phyloP scores from a whole-genome alignment of 2,329 filamentous ascomycete species.

The Zopfia rhizophila region DNA sequence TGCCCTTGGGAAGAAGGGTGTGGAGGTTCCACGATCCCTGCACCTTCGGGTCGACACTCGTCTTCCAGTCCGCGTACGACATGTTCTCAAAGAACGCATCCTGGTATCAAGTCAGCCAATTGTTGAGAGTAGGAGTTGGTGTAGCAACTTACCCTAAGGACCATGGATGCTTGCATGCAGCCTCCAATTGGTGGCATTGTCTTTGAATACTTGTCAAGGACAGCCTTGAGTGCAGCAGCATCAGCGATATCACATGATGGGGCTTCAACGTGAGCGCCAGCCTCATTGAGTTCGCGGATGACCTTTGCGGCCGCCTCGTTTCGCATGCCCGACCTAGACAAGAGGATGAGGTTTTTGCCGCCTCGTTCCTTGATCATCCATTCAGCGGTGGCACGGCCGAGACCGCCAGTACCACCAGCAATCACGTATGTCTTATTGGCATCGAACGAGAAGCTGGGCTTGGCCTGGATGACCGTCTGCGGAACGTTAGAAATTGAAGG shows the following conservation, averaged over 20 bases:
- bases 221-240: slow-evolving; percentile 7
- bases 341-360: slow-evolving; percentile 20
- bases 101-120: slow-evolving; percentile 1
- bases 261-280: slow-evolving; percentile 20
- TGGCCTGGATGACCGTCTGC: background rate
- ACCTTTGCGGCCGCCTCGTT: slow-evolving; percentile 1
- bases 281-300: slow-evolving; percentile 16
- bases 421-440: slow-evolving; percentile 22
- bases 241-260: slow-evolving; percentile 32
- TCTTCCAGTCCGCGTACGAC: slow-evolving; percentile 7
- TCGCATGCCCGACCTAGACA: slow-evolving; percentile 2
- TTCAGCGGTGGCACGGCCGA: slow-evolving; percentile 20
- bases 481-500: background rate
- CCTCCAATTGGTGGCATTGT: slow-evolving; percentile 23
- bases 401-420: slow-evolving; percentile 19
- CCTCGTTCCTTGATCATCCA: slow-evolving; percentile 18
- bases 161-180: slow-evolving; percentile 26
- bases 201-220: slow-evolving; percentile 13
- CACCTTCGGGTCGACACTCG: slow-evolving; percentile 7
- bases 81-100: slow-evolving; percentile 15
- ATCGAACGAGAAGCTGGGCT: slow-evolving; percentile 7
- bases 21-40: slow-evolving; percentile 26
- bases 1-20: slow-evolving; percentile 7
- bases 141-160: slow-evolving; percentile 17
- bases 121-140: background rate